Conservation (phyloP, 495 filamentous ascomycete genomes). For the Polyplosphaeria fusca region DNA sequence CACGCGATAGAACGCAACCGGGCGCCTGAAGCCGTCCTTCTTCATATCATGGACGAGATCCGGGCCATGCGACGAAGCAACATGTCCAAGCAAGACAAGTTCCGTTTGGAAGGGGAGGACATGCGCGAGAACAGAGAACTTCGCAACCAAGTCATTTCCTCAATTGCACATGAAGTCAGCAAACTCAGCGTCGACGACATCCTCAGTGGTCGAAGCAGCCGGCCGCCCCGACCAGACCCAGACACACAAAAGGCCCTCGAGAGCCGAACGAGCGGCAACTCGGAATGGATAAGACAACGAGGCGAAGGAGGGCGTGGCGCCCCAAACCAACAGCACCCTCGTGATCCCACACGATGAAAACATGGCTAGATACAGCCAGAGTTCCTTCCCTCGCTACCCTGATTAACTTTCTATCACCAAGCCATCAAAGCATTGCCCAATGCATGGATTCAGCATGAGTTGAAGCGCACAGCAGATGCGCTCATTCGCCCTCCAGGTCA, state of each 20-base stretch:
- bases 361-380: too few relatives aligned
- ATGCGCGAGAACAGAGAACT: constrained; percentile 82
- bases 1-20: constrained; percentile 68
- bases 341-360: constrained; percentile 22
- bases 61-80: constrained; percentile 73
- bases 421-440: too few relatives aligned
- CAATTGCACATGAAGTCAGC: constrained; percentile 63
- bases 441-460: too few relatives aligned
- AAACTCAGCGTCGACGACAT: constrained; percentile 43
- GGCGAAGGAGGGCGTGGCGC: constrained; percentile 44
- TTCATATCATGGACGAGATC: constrained; percentile 88
- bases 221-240: constrained; percentile 29
- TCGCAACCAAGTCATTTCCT: constrained; percentile 66
- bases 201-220: constrained; percentile 12
- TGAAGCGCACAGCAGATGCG: too few relatives aligned
- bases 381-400: too few relatives aligned
- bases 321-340: constrained; percentile 30
- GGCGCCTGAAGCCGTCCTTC: constrained; percentile 81
- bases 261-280: constrained; percentile 57
- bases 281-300: constrained; percentile 62
- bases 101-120: constrained; percentile 84
- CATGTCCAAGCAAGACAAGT: constrained; percentile 73
- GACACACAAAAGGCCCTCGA: constrained; percentile 43
- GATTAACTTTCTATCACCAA: too few relatives aligned
- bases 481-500: not conserved